These are phyloP conservation scores for Mycena haematopus DNA, from an alignment of 768 basidiomycete genomes.

Conservation along the genomic window DNA sequence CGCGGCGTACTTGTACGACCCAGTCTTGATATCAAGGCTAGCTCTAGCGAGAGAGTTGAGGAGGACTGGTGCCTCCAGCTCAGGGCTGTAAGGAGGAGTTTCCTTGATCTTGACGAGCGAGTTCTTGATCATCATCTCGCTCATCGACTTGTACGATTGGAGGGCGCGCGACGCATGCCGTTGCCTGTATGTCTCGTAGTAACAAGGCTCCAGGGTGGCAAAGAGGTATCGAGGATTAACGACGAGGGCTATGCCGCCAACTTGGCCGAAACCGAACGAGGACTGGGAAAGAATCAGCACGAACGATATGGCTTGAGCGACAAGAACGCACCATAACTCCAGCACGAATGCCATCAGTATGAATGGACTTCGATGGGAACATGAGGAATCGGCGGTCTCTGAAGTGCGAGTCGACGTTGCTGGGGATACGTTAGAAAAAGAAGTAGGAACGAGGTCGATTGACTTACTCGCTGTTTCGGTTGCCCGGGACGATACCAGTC, in stretches of 20 bases:
- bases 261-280: constrained; percentile 98
- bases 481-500: constrained; percentile 91
- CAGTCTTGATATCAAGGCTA: constrained; percentile 79
- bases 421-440: constrained; percentile 37
- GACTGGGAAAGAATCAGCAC: constrained; percentile 57
- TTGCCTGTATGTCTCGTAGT: constrained; percentile 77
- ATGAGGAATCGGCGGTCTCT: constrained; percentile 88
- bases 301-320: neutral
- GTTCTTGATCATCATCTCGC: constrained; percentile 94
- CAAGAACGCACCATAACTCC: constrained; percentile 78
- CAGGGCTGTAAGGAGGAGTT: constrained; percentile 83
- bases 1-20: constrained; percentile 81
- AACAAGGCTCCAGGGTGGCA: constrained; percentile 78
- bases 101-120: constrained; percentile 96
- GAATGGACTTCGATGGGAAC: constrained; percentile 97
- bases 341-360: constrained; percentile 90
- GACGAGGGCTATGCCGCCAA: constrained; percentile 90
- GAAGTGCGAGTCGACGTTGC: constrained; percentile 94
- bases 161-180: constrained; percentile 71
- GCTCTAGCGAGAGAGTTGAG: constrained; percentile 94
- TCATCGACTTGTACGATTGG: constrained; percentile 89
- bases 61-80: constrained; percentile 86
- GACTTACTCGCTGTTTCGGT: constrained; percentile 94
- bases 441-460: neutral
- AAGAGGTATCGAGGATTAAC: constrained; percentile 92